Conservation (phyloP, 2,329 filamentous ascomycete genomes). For the Xylaria sp. region DNA sequence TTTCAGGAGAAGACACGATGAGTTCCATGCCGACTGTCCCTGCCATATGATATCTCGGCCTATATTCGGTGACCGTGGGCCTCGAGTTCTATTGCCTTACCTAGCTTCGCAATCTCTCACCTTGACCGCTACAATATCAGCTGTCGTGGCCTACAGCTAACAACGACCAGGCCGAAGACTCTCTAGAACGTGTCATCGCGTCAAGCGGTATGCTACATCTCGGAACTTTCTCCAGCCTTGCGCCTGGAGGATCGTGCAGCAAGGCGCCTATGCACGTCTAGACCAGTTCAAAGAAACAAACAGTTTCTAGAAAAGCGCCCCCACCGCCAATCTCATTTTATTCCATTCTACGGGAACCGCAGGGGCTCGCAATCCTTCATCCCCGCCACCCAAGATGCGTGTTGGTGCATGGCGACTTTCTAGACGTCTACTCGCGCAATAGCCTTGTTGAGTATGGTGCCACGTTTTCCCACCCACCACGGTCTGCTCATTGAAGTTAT, state of each 20-base stretch:
- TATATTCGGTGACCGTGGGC: not conserved
- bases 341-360: not conserved
- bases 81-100: not conserved
- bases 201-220: constrained; percentile 1
- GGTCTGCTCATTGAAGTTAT: not conserved
- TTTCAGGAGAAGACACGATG: not conserved
- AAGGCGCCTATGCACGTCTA: constrained; percentile 39
- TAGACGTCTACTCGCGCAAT: not conserved
- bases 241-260: constrained; percentile 26
- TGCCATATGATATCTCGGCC: not conserved
- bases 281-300: constrained; percentile 17
- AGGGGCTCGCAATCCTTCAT: not conserved
- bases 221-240: constrained; percentile 16
- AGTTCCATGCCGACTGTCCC: not conserved
- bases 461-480: constrained; percentile 15
- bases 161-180: not conserved
- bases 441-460: constrained; percentile 1
- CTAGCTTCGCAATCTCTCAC: no score
- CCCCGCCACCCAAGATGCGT: constrained; percentile 18
- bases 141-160: constrained; percentile 1
- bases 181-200: not conserved
- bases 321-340: not conserved
- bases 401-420: not conserved
- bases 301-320: constrained; percentile 27
- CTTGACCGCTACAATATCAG: not conserved